Percentiles rank a stretch among this genome's conserved stretches.
Conservation (phyloP, 2,329 filamentous ascomycete species). For the Pleurostoma richardsiae region DNA sequence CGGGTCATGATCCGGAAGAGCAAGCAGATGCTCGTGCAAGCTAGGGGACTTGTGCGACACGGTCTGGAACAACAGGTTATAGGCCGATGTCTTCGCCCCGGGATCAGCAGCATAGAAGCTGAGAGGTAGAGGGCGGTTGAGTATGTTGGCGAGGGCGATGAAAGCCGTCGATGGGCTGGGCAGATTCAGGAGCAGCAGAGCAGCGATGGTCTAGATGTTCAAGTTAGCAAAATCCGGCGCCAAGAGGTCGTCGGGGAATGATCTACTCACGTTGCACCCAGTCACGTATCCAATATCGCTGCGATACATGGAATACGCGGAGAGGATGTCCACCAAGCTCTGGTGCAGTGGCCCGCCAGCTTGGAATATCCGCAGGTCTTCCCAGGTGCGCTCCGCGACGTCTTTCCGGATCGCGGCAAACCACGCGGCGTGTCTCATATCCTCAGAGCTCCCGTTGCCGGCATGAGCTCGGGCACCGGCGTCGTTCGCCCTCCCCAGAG, state of each 20-base stretch:
- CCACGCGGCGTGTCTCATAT: slow-evolving; percentile 53
- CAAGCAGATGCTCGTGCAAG: slow-evolving; percentile 60
- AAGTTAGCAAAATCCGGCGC: slow-evolving; percentile 9
- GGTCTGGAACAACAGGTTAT: slow-evolving; percentile 63
- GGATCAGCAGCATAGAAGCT: slow-evolving; percentile 70
- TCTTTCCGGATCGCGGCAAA: slow-evolving; percentile 61
- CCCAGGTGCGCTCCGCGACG: slow-evolving; percentile 59
- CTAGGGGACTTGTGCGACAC: slow-evolving; percentile 59
- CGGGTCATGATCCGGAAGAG: slow-evolving; percentile 37
- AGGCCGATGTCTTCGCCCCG: slow-evolving; percentile 63
- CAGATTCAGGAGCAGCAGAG: slow-evolving; percentile 67
- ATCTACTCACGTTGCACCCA: slow-evolving; percentile 65
- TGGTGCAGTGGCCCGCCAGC: slow-evolving; percentile 61
- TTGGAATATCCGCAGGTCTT: slow-evolving; percentile 69
- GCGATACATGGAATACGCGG: slow-evolving; percentile 77
- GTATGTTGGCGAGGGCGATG: slow-evolving; percentile 67
- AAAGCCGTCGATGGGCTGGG: slow-evolving; percentile 60
- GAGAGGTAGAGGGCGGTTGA: slow-evolving; percentile 70
- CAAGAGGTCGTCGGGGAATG: background rate
- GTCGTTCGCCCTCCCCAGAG: slow-evolving; percentile 61
- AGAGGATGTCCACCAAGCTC: slow-evolving; percentile 65
- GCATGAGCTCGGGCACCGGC: slow-evolving; percentile 52
- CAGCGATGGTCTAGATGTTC: slow-evolving; percentile 60
- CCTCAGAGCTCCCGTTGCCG: slow-evolving; percentile 46
- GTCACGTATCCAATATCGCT: slow-evolving; percentile 74